Evolutionary conservation across 2,329 filamentous ascomycete genomes (phyloP).

Genomic region (Elsinoe arachidis): DNA sequence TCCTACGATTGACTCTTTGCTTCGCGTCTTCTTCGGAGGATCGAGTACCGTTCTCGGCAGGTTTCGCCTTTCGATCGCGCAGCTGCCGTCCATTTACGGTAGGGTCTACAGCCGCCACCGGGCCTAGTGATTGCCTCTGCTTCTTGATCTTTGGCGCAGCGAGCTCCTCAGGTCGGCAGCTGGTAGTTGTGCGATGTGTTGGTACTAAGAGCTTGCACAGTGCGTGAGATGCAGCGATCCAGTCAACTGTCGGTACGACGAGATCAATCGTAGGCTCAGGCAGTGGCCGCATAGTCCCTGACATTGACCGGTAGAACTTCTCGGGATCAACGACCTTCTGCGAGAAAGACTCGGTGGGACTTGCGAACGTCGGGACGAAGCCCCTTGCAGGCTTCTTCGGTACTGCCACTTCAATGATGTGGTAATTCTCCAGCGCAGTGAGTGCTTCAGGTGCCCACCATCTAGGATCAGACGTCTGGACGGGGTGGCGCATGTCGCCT

Average conservation of each 20-base stretch:
- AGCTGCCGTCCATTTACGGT: constrained; percentile 58
- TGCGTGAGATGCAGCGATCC: constrained; percentile 76
- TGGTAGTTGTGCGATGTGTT: constrained; percentile 61
- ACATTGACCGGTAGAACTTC: constrained; percentile 56
- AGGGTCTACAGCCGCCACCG: constrained; percentile 37
- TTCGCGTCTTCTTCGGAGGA: constrained; percentile 9
- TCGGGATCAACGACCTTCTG: constrained; percentile 66
- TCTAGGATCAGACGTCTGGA: constrained; percentile 23
- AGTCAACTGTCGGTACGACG: constrained; percentile 66
- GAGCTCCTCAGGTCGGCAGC: constrained; percentile 70
- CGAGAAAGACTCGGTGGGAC: constrained; percentile 78
- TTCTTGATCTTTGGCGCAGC: constrained; percentile 48
- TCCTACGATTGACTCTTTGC: constrained; percentile 11
- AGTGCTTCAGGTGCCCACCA: constrained; percentile 48
- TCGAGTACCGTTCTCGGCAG: constrained; percentile 34
- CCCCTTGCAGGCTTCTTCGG: constrained; percentile 49
- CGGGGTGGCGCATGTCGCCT: constrained; percentile 30
- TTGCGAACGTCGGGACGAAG: constrained; percentile 65
- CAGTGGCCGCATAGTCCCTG: constrained; percentile 40
- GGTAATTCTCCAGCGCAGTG: constrained; percentile 58
- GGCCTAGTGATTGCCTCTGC: constrained; percentile 50
- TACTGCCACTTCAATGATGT: constrained; percentile 43
- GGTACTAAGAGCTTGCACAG: constrained; percentile 77
- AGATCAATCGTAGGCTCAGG: constrained; percentile 33
- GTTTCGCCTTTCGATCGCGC: constrained; percentile 56